Conservation (phyloP, 2,329 filamentous ascomycete species). For the Claviceps sp. region DNA sequence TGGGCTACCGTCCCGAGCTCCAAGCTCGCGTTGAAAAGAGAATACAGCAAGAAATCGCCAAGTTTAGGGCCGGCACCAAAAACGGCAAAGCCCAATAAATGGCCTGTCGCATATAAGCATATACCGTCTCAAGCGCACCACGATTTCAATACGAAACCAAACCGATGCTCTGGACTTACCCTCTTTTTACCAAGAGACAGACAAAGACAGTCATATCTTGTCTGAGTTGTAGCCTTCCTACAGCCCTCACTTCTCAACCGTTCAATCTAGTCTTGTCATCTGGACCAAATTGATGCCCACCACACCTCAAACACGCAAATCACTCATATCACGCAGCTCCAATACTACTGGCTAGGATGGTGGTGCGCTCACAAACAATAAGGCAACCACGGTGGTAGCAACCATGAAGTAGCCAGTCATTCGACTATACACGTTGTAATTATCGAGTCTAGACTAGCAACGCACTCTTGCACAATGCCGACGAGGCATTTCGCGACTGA, state of each 20-base stretch:
- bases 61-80: constrained; percentile 49
- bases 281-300: background rate
- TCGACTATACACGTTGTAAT: background rate
- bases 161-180: background rate
- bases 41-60: constrained; percentile 63
- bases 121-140: background rate
- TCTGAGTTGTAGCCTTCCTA: background rate
- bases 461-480: background rate
- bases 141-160: background rate
- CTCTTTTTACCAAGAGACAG: background rate
- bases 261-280: background rate
- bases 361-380: background rate
- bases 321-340: background rate
- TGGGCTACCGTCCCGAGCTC: constrained; percentile 82
- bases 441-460: background rate
- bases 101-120: background rate
- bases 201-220: background rate
- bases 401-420: background rate
- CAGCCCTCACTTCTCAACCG: background rate
- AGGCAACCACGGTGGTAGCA: background rate
- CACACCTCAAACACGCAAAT: background rate
- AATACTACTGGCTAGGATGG: background rate
- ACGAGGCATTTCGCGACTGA: background rate
- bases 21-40: constrained; percentile 66
- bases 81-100: constrained; percentile 37